Conservation (phyloP, 1,284 basidiomycete species). For the Chondrostereum purpureum region DNA sequence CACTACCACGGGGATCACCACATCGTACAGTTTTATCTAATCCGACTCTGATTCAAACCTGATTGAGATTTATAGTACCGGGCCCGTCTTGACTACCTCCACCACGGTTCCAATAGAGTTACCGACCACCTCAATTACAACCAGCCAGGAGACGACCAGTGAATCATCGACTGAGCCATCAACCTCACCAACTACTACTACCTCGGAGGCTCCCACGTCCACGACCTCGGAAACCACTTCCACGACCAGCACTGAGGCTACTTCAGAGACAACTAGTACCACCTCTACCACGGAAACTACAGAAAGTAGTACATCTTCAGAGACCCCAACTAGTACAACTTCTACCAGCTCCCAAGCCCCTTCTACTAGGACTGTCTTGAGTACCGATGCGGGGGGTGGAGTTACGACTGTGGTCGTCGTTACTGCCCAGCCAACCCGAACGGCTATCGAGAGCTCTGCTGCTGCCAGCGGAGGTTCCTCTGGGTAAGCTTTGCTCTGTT, state of each 20-base stretch:
- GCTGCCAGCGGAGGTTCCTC: background rate
- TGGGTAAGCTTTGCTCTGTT: background rate
- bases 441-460: background rate
- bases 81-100: too few relatives aligned
- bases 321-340: constrained; percentile 8
- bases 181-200: background rate
- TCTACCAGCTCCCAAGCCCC: background rate
- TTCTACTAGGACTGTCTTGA: background rate
- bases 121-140: too few relatives aligned
- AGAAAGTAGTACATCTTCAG: constrained; percentile 8
- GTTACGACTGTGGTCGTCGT: background rate
- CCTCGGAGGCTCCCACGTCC: constrained; percentile 1
- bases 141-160: too few relatives aligned
- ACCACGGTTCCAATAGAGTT: too few relatives aligned
- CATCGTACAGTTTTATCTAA: too few relatives aligned
- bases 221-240: constrained; percentile 13
- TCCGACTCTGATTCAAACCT: too few relatives aligned
- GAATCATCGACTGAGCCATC: too few relatives aligned
- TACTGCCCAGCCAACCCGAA: background rate
- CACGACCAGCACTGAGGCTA: constrained; percentile 9
- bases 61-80: too few relatives aligned
- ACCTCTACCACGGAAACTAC: constrained; percentile 10
- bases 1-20: too few relatives aligned
- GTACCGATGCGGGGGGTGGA: background rate
- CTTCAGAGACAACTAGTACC: constrained; percentile 11